Base-by-base conservation (phyloP, 2,329 filamentous ascomycete genomes). In the Tolypocladium album region DNA sequence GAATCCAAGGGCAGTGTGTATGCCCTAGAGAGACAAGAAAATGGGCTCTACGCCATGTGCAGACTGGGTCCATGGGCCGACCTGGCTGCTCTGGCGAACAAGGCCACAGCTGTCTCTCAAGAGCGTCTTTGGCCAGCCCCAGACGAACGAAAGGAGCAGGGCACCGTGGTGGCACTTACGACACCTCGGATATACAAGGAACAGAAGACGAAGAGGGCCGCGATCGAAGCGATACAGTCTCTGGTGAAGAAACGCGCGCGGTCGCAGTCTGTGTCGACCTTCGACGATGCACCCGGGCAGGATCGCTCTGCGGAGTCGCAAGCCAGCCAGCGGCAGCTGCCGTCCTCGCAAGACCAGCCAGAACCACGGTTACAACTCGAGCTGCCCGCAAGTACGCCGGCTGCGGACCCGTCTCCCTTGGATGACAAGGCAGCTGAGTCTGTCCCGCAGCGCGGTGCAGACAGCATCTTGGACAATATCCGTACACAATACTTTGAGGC, bases 61-160 rank as follows among this genome's bases (percentile, higher is more conserved):
- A 86, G 82, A 66, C 75, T 94, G 52, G 87, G 84, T 2, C 72
- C 76, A 24, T 90, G 88, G 87, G 79, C 89, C 27, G 81, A 86
- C 62, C 69, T 88, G 58, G 77, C 80, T 42, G 74, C 78, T 8
- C 74, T 92, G 36, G 73, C 74, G 31, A 69, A 71, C 13, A 71
- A 77, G 45, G 82, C 84, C 45, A 82, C 81, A 0, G 70, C 68
- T 4, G 57, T 72, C 36, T 72, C 66, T 53, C 66, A 62, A 31
- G 67, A 74, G 13, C 71, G 73, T 13, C 59, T 75, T 9, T 61
- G 62, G 9, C 64, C 66, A 20, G 59, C 60, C 20, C 66, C 62
- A 34, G 59, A 57, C 4, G 64, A 67, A 38, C 64, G 59, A 20
- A 58, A 52, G 13, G 62, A 62, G 2, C 64, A 64, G 27, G 62